A percentile compares a stretch with the other conserved stretches of the same genome.
Conservation (phyloP, 1,284 basidiomycete genomes). For the Trichosporon coremiiforme region DNA sequence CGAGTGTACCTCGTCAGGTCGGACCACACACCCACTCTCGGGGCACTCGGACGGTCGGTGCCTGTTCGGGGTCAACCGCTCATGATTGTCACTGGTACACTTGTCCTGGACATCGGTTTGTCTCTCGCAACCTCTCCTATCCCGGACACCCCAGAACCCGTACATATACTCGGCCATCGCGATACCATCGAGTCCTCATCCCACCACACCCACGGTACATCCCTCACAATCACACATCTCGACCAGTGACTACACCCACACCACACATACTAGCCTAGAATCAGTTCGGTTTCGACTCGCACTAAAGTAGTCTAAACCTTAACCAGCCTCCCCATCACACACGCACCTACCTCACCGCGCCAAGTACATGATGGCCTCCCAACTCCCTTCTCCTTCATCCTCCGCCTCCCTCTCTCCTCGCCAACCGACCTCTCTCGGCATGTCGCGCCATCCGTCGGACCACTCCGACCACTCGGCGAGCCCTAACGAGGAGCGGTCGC, state of each 20-base stretch:
- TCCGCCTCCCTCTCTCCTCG: conserved; percentile 28
- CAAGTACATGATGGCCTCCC: conserved; percentile 21
- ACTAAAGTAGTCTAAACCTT: background rate
- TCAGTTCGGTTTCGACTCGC: background rate
- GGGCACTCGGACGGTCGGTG: conserved; percentile 18
- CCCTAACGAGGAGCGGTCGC: conserved; percentile 24
- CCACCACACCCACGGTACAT: background rate
- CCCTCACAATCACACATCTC: background rate
- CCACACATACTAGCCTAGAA: background rate
- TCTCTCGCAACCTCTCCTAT: background rate
- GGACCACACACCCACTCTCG: conserved; percentile 11
- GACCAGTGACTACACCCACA: background rate
- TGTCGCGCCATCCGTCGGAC: conserved; percentile 25
- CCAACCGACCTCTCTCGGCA: conserved; percentile 19
- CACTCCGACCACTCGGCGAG: conserved; percentile 25
- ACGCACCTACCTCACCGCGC: background rate
- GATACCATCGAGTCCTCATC: background rate
- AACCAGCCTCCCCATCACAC: conserved; percentile 16
- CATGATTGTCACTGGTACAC: conserved; percentile 18
- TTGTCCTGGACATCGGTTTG: conserved; percentile 12
- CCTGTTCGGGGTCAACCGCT: conserved; percentile 18
- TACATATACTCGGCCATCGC: conserved; percentile 11
- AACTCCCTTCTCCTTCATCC: conserved; percentile 30
- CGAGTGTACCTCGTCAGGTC: conserved; percentile 8
- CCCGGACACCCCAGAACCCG: background rate